These are phyloP conservation scores for Cytospora leucostoma DNA, from an alignment of 2,329 filamentous ascomycete genomes.

Conservation along the genomic window DNA sequence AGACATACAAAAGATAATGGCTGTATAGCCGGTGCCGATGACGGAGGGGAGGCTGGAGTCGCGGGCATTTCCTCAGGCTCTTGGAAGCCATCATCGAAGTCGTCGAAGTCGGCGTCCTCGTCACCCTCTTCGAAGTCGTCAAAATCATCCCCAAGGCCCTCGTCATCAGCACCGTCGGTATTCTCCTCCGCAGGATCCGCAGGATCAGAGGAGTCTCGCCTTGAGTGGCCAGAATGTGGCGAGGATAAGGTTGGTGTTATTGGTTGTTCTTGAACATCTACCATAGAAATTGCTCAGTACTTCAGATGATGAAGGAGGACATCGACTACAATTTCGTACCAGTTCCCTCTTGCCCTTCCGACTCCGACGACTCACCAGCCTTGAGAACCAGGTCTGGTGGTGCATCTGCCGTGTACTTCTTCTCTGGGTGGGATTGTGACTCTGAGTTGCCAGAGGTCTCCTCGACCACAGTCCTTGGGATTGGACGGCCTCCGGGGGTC, in stretches of 20 bases:
- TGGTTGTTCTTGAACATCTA: conserved; percentile 38
- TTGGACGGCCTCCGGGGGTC: conserved; percentile 42
- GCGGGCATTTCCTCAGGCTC: conserved; percentile 44
- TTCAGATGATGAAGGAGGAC: conserved; percentile 27
- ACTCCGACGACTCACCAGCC: conserved; percentile 45
- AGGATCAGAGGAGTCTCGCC: conserved; percentile 36
- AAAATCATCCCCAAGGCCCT: conserved; percentile 60
- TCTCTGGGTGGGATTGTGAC: conserved; percentile 46
- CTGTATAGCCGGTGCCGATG: conserved; percentile 33
- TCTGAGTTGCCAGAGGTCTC: conserved; percentile 50
- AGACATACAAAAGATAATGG: conserved; percentile 35
- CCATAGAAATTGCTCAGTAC: conserved; percentile 38
- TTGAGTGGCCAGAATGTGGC: conserved; percentile 36
- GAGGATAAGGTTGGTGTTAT: conserved; percentile 39
- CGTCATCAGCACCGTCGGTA: conserved; percentile 30
- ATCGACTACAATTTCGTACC: conserved; percentile 43
- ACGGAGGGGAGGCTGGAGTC: conserved; percentile 47
- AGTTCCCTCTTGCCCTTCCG: conserved; percentile 36
- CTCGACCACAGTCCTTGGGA: conserved; percentile 57
- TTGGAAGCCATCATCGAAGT: conserved; percentile 74
- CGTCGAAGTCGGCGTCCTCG: conserved; percentile 61
- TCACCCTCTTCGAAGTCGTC: conserved; percentile 65
- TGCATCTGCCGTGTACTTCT: conserved; percentile 53
- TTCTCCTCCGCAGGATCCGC: conserved; percentile 26
- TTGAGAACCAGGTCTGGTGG: conserved; percentile 54